Evolutionary conservation across 2,329 filamentous ascomycete genomes (phyloP), one percentile per base, ranked within the genome.

Genomic region (Ascochyta viciae-villosae): DNA sequence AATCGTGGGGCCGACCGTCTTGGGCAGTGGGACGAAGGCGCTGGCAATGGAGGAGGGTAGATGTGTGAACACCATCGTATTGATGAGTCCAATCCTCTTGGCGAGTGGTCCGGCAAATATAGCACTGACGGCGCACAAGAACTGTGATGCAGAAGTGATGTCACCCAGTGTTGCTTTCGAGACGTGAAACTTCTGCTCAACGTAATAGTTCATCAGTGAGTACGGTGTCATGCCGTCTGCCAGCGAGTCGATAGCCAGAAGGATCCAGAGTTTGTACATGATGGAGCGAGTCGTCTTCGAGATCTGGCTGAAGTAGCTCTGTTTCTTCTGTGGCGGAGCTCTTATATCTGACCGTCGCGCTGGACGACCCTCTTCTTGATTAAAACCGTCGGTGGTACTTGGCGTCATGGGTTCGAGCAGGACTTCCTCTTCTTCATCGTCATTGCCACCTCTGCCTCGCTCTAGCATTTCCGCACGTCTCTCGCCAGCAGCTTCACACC

Each of bases 231-330:
- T 89, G 23, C 87, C 86, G 62, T 89, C 86, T 13, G 87, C 85
- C 9, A 89, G 77, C 2, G 85, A 86, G 72, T 89, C 87, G 23
- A 89, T 77, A 22, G 83, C 81, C 9, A 90, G 79, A 7, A 89
- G 80, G 55, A 87, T 82, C 85, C 87, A 89, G 3, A 89, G 76
- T 46, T 85, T 84, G 71, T 83, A 84, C 82, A 89, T 87, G 65
- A 85, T 80, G 1, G 77, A 79, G 12, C 82, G 79, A 0, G 87
- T 88, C 13, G 82, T 74, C 1, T 74, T 70, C 0, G 87, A 89
- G 47, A 89, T 87, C 57, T 85, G 73, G 33, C 66, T 66, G 37
- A 89, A 74, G 50, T 71, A 73, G 31, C 63, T 63, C 45, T 63
- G 61, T 72, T 79, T 61, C 72, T 74, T 63, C 10, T 50, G 50